Base-by-base conservation (phyloP, 2,329 filamentous ascomycete genomes). In the Scolecobasidium constrictum region DNA sequence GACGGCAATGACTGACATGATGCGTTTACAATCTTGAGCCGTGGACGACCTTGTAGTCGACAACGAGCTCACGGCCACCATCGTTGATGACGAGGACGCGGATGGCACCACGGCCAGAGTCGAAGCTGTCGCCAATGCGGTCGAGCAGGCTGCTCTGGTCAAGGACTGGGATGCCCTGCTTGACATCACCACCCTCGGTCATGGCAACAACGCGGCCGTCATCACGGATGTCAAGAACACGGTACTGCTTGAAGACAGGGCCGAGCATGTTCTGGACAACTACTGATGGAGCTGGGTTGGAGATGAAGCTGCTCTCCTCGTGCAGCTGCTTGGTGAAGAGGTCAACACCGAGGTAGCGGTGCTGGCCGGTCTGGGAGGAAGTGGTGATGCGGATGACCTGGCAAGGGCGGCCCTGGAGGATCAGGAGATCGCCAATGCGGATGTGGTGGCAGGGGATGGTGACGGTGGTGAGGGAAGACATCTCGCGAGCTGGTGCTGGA, bases 241-340 rank as follows among this genome's bases (percentile, higher is more conserved):
- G 88, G 83, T 98, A 98, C 78, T 96, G 92, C 86, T 96, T 96
- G 86, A 96, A 95, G 73, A 96, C 81, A 51, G 92, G 92, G 57
- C 90, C 92, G 54, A 94, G 84, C 87, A 98, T 96, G 73, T 90
- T 96, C 83, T 98, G 92, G 59, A 98, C 90, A 51, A 96, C 80
- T 48, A 98, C 92, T 56, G 86, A 94, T 56, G 90, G 90, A 53
- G 84, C 86, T 52, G 92, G 92, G 83, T 94, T 93, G 70, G 86
- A 88, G 72, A 96, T 81, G 72, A 94, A 95, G 58, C 83, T 90
- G 45, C 86, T 94, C 82, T 98, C 92, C 74, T 98, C 92, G 63
- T 96, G 87, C 53, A 98, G 79, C 75, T 96, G 86, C 78, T 94
- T 94, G 77, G 88, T 95, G 86, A 98, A 98, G 61, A 98, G 84